These are phyloP conservation scores for Lasiodiplodia sp. DNA, from an alignment of 2,329 filamentous ascomycete species.

Conservation along the genomic window DNA sequence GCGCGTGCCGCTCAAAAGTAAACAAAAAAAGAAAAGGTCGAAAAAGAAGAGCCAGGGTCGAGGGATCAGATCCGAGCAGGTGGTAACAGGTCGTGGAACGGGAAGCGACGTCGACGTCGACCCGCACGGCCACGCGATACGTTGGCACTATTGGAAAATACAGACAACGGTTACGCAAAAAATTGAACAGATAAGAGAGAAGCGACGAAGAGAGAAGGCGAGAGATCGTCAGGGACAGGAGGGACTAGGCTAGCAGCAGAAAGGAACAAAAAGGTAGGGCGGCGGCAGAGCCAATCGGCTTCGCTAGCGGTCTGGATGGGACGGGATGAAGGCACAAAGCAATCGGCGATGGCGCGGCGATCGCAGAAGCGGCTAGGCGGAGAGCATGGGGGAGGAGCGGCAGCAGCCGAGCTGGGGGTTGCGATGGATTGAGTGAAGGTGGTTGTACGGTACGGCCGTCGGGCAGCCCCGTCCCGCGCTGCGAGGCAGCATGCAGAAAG, in stretches of 20 bases:
- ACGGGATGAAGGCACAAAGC: neutral
- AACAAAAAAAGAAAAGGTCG: neutral
- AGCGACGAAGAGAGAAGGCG: neutral
- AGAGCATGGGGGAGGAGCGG: neutral
- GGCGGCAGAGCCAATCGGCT: neutral
- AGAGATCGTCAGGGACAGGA: constrained; percentile 12
- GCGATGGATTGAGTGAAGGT: neutral
- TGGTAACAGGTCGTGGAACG: no score
- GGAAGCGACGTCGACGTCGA: neutral
- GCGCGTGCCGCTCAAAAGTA: neutral
- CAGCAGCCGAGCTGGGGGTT: constrained; percentile 5
- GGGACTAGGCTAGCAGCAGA: neutral
- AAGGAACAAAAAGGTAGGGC: neutral
- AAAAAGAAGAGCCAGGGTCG: neutral
- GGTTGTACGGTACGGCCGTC: neutral
- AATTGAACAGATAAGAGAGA: neutral
- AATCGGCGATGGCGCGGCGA: constrained; percentile 5
- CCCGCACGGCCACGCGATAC: neutral
- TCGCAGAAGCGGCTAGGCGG: neutral
- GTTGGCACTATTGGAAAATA: neutral
- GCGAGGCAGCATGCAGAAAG: constrained; percentile 3
- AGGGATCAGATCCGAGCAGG: no score
- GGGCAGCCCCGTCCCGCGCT: neutral
- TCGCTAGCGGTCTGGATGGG: neutral
- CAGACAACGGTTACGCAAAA: neutral